Conservation (phyloP, 2,329 filamentous ascomycete genomes). For the Cytospora mali region DNA sequence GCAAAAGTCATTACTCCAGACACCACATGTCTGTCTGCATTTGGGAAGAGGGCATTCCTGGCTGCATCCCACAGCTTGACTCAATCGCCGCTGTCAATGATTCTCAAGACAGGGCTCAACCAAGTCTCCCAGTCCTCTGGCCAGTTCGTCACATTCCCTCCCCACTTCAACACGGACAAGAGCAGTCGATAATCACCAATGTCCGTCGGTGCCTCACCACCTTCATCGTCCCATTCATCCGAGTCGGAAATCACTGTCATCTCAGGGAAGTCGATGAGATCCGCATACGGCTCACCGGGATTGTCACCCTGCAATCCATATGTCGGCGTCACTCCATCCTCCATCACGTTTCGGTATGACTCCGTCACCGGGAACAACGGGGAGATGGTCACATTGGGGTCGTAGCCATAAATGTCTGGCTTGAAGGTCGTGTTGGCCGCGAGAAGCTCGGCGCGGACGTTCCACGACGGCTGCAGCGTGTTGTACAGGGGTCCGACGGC, state of each 20-base stretch:
- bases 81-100: neutral
- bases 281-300: neutral
- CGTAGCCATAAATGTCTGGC: neutral
- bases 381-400: neutral
- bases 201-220: slow-evolving; percentile 3
- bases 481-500: slow-evolving; percentile 6
- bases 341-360: slow-evolving; percentile 4
- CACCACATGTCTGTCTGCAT: no score
- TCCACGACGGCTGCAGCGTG: slow-evolving; percentile 3
- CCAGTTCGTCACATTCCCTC: neutral
- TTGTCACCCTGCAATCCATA: slow-evolving; percentile 3
- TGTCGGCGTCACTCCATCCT: slow-evolving; percentile 4
- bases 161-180: slow-evolving; percentile 1
- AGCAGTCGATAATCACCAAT: slow-evolving; percentile 4
- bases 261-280: slow-evolving; percentile 4
- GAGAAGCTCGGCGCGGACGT: slow-evolving; percentile 6
- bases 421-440: slow-evolving; percentile 8
- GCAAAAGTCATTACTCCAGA: no score
- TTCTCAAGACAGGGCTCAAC: slow-evolving; percentile 5
- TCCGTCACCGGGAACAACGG: neutral
- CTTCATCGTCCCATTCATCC: slow-evolving; percentile 3
- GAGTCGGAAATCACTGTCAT: slow-evolving; percentile 2
- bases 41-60: neutral
- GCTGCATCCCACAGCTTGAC: neutral
- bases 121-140: slow-evolving; percentile 12